Evolutionary conservation across 1,284 basidiomycete species (phyloP).

Genomic region (Trichosporon sp.): DNA sequence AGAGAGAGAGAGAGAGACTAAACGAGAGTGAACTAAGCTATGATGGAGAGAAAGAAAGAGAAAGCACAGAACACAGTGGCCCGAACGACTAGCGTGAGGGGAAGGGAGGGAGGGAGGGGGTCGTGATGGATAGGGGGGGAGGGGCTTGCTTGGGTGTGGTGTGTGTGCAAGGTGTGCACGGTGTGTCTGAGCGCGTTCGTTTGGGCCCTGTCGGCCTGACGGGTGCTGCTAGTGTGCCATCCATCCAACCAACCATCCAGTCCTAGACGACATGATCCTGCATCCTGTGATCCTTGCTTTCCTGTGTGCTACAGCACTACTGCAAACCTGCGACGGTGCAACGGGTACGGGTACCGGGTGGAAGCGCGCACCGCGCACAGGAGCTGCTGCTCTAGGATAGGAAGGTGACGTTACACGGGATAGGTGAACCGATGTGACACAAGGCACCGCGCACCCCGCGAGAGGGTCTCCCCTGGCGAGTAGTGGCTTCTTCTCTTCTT

Average conservation of each 20-base stretch:
- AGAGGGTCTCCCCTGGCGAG: too few species aligned
- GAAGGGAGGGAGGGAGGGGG: neutral
- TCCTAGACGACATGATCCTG: too few species aligned
- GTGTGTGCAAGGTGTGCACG: neutral
- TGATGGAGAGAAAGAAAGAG: constrained; percentile 1
- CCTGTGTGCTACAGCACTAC: neutral
- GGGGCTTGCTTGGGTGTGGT: neutral
- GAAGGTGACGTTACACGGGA: constrained; percentile 6
- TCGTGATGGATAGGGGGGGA: neutral
- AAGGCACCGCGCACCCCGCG: neutral
- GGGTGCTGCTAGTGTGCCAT: too few species aligned
- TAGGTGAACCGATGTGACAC: neutral
- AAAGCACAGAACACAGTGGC: neutral
- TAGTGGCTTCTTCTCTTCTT: too few species aligned
- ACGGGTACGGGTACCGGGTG: too few species aligned
- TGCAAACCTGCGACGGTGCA: neutral
- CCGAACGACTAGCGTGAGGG: neutral
- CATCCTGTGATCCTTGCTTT: neutral
- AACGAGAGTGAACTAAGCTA: neutral
- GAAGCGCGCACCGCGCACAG: too few species aligned
- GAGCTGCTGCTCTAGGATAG: neutral
- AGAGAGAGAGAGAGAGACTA: neutral
- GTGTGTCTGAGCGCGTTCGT: constrained; percentile 2
- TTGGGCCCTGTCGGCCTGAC: too few species aligned
- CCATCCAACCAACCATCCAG: too few species aligned